Conservation (phyloP, 2,329 filamentous ascomycete species). For the Exserohilum rostratum region DNA sequence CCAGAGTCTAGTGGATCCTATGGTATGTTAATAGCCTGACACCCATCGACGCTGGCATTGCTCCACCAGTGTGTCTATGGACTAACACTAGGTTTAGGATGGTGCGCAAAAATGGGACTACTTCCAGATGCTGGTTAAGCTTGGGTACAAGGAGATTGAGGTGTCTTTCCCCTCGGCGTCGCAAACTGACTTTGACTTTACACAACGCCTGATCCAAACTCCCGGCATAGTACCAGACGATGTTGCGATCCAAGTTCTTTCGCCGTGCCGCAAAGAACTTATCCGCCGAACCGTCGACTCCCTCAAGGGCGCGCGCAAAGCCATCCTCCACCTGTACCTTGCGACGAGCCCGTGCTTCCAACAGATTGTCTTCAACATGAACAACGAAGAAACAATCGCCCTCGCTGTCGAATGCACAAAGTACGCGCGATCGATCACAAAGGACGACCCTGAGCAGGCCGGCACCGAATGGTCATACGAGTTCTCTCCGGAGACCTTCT, state of each 20-base stretch:
- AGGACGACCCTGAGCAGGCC: conserved; percentile 66
- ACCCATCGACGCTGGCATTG: too few relatives aligned
- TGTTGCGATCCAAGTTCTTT: conserved; percentile 89
- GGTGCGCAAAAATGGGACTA: conserved; percentile 94
- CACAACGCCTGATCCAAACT: conserved; percentile 81
- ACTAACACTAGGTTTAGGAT: conserved; percentile 61
- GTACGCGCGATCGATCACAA: conserved; percentile 87
- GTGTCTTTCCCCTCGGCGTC: conserved; percentile 94
- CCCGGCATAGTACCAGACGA: conserved; percentile 84
- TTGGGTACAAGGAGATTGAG: conserved; percentile 98
- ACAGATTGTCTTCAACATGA: conserved; percentile 85
- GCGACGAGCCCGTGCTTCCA: conserved; percentile 97
- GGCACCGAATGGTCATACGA: conserved; percentile 77
- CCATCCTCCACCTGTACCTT: conserved; percentile 92
- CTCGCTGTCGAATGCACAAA: conserved; percentile 85
- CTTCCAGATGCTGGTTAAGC: conserved; percentile 90
- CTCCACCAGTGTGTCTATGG: neutral
- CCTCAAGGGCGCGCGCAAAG: conserved; percentile 87
- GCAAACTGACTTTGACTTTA: conserved; percentile 96
- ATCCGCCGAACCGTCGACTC: conserved; percentile 90
- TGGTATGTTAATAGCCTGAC: conserved; percentile 63
- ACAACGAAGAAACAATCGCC: conserved; percentile 79
- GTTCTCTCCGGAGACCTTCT: conserved; percentile 88
- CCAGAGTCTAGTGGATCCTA: conserved; percentile 89
- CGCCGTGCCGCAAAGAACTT: conserved; percentile 88